Conservation (phyloP, 352 stramenopile genomes). For the Phytopythium mirpurense region DNA sequence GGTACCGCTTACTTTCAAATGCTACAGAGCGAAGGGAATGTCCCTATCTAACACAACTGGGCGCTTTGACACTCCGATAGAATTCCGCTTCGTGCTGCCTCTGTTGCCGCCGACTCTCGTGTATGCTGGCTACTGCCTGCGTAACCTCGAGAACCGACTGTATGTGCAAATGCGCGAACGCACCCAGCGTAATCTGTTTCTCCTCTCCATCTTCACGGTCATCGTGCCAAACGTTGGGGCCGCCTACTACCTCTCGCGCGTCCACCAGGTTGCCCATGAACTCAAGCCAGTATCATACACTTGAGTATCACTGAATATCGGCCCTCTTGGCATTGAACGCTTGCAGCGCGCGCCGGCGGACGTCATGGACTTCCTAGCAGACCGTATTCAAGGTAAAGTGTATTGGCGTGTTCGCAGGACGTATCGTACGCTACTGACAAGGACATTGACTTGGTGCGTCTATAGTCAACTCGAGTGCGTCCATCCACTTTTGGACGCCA, state of each 20-base stretch:
- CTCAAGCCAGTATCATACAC: background rate
- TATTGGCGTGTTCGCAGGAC: too few relatives aligned
- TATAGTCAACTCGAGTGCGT: conserved; percentile 29
- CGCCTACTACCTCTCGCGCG: conserved; percentile 66
- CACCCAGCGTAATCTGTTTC: conserved; percentile 53
- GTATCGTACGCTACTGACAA: background rate
- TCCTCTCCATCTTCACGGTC: conserved; percentile 37
- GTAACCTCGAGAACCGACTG: conserved; percentile 58
- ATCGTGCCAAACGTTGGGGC: conserved; percentile 60
- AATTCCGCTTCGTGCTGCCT: conserved; percentile 84
- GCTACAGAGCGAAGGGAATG: too few relatives aligned
- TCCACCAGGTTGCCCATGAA: conserved; percentile 19
- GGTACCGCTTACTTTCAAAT: too few relatives aligned
- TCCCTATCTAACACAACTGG: background rate
- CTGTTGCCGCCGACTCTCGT: conserved; percentile 66
- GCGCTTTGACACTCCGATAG: conserved; percentile 15
- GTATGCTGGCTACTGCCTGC: conserved; percentile 70
- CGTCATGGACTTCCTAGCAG: conserved; percentile 77
- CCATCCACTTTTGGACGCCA: conserved; percentile 82
- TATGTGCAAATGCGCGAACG: conserved; percentile 49
- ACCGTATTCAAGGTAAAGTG: conserved; percentile 52
- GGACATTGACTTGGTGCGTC: background rate
- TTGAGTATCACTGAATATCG: background rate
- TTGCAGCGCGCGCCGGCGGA: conserved; percentile 58
- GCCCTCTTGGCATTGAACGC: conserved; percentile 1